Evolutionary conservation across 2,329 filamentous ascomycete genomes (phyloP), one percentile per base, ranked within the genome.

Genomic region (Aureobasidium sp.): DNA sequence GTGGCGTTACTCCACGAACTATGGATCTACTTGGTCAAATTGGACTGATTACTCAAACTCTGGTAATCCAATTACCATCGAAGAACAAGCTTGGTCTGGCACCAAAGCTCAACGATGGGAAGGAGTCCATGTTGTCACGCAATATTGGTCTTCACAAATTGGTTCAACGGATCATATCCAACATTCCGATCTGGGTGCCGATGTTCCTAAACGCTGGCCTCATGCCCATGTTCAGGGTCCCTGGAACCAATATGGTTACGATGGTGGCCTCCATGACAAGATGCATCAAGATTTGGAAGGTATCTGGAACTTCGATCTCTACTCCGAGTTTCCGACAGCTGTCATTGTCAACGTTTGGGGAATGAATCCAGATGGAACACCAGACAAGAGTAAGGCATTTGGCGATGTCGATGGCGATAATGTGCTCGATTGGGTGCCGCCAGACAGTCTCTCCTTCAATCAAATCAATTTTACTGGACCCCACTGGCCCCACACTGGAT

Each of bases 281-380:
- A 80, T 87, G 74, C 23, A 48, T 15, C 69, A 75, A 26, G 77
- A 83, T 47, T 75, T 77, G 32, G 73, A 75, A 7, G 77, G 84
- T 56, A 72, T 75, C 4, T 88, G 86, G 86, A 74, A 77, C 26
- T 83, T 81, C 66, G 77, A 84, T 65, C 83, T 87, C 63, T 81
- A 86, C 78, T 77, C 79, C 3, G 85, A 88, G 68, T 88, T 84
- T 80, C 85, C 85, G 5, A 80, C 81, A 2, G 73, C 80, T 46
- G 80, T 84, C 62, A 84, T 87, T 67, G 73, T 87, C 63, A 88
- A 87, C 66, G 78, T 86, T 5, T 88, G 86, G 85, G 86, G 85
- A 56, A 84, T 87, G 70, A 85, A 87, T 67, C 79, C 80, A 0
- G 80, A 87, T 70, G 84, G 84, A n/a, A 73, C 81, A 65, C 84